Percentiles rank a stretch among this genome's conserved stretches.
Conservation (phyloP, 495 filamentous ascomycete genomes). For the Aspergillus cavernicola region DNA sequence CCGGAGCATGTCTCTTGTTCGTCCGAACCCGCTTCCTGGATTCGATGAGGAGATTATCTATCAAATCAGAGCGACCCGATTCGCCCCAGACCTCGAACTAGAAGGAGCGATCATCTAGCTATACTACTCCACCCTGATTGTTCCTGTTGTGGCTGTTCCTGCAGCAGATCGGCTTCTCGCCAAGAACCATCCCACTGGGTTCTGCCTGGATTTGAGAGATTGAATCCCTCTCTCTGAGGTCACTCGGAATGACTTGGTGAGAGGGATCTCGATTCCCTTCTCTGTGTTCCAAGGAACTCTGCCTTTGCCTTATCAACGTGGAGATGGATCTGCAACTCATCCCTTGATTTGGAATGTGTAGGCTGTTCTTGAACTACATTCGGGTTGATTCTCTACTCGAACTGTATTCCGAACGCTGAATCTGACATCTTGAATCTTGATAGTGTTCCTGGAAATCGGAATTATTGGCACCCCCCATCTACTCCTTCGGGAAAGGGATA, state of each 20-base stretch:
- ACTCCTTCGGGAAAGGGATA: conserved; percentile 5
- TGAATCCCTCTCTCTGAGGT: not conserved
- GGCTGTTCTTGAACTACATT: not conserved
- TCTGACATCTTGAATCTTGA: not conserved
- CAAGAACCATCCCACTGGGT: conserved; percentile 10
- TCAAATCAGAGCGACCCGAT: not conserved
- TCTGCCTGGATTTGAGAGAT: not conserved
- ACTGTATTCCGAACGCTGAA: not conserved
- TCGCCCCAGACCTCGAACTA: not conserved
- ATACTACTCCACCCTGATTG: not conserved
- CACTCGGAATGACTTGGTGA: not conserved
- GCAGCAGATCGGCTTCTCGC: conserved; percentile 9
- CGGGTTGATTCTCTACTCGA: not conserved
- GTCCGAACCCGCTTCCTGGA: not conserved
- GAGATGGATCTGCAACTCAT: conserved; percentile 3
- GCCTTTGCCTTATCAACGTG: not conserved
- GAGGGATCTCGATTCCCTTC: not conserved
- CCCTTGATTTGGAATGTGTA: conserved; percentile 1
- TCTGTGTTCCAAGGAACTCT: not conserved
- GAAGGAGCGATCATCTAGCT: not conserved
- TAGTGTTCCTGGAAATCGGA: conserved; percentile 6
- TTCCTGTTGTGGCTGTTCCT: conserved; percentile 8
- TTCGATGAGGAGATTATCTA: not conserved
- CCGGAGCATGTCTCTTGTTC: not conserved
- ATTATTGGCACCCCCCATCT: not conserved